These are phyloP conservation scores for Calocera cornea DNA, from an alignment of 768 basidiomycete species.

Conservation along the genomic window DNA sequence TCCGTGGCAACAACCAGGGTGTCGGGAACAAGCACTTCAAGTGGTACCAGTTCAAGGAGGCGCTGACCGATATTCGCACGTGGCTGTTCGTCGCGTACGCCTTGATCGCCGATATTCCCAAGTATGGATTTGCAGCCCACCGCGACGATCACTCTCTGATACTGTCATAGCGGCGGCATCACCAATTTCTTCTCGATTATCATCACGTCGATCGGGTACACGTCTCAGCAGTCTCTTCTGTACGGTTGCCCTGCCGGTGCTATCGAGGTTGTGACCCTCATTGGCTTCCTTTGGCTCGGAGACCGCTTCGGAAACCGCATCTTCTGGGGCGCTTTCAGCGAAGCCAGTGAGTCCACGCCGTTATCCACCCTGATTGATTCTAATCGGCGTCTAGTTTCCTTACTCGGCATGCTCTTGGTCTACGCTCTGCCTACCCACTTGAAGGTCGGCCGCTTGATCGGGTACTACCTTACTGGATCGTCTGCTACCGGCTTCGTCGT, in stretches of 20 bases:
- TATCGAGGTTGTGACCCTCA: not conserved
- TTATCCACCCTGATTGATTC: not conserved
- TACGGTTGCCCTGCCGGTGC: slow-evolving; percentile 2
- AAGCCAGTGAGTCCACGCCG: not conserved
- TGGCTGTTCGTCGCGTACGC: not conserved
- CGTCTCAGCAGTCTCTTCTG: not conserved
- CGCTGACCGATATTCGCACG: slow-evolving; percentile 18
- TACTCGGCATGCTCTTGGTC: not conserved
- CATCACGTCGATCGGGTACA: not conserved
- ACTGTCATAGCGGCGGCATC: not conserved
- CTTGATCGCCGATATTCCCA: not conserved
- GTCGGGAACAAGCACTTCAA: slow-evolving; percentile 16
- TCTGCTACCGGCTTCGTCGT: slow-evolving; percentile 20
- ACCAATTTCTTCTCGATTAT: slow-evolving; percentile 1
- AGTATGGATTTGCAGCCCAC: no score
- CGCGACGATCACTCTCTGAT: no score
- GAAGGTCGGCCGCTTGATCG: not conserved
- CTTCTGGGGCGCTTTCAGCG: not conserved
- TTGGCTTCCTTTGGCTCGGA: not conserved
- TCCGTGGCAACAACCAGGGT: slow-evolving; percentile 20
- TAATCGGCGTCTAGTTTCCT: not conserved
- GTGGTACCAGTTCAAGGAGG: slow-evolving; percentile 24
- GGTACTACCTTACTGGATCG: not conserved
- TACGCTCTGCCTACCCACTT: not conserved
- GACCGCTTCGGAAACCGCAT: not conserved